Evolutionary conservation across 345 rosid genomes (phyloP).

Genomic region (Brassica incana): DNA sequence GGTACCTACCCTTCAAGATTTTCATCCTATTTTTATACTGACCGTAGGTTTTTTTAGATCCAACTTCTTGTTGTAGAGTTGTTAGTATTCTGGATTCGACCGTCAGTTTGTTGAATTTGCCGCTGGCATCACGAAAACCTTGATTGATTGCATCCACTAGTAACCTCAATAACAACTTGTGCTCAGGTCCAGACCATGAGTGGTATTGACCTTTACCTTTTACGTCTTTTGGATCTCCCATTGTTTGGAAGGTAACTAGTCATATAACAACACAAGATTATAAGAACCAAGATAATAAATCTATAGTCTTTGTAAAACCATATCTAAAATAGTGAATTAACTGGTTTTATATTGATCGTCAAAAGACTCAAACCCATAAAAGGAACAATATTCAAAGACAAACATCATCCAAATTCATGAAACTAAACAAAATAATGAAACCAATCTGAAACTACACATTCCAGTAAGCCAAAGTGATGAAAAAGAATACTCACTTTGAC

Average conservation of each 20-base stretch:
- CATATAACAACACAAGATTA: neutral
- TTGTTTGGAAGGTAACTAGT: neutral
- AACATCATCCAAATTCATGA: neutral
- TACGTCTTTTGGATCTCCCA: neutral
- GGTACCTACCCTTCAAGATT: too few relatives aligned
- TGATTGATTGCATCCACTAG: neutral
- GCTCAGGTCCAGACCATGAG: neutral
- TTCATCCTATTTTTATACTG: too few relatives aligned
- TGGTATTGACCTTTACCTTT: neutral
- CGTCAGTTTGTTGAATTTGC: too few relatives aligned
- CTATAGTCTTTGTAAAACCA: neutral
- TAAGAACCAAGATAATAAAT: neutral
- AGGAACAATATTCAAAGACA: too few relatives aligned
- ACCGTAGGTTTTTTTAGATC: too few relatives aligned
- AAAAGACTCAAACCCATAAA: too few relatives aligned
- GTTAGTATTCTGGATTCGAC: too few relatives aligned
- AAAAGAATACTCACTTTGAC: neutral
- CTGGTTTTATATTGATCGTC: neutral
- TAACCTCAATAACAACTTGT: neutral
- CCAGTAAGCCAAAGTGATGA: neutral
- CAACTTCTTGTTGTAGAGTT: too few relatives aligned
- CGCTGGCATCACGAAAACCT: too few relatives aligned
- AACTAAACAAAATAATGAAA: neutral
- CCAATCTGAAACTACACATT: neutral
- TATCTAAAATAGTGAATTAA: neutral